phyloP scores from a whole-genome alignment of 768 basidiomycete genomes.

The Leccinum boreale region DNA sequence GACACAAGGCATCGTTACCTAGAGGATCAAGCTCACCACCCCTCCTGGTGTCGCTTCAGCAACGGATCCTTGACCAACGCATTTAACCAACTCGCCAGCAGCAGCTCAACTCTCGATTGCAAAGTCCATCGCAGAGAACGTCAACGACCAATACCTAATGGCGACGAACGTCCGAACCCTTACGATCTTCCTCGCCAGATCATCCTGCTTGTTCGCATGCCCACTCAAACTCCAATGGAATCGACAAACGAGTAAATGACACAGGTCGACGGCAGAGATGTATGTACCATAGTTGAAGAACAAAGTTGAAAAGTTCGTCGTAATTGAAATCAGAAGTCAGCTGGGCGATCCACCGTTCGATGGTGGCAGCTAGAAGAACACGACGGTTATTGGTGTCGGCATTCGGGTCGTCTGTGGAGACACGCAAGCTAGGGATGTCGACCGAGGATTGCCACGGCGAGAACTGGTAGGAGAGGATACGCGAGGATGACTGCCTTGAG shows the following conservation, averaged over 20 bases:
- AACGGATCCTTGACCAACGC: slow-evolving; percentile 67
- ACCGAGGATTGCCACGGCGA: slow-evolving; percentile 28
- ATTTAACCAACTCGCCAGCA: slow-evolving; percentile 80
- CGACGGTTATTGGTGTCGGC: slow-evolving; percentile 16
- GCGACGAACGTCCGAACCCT: slow-evolving; percentile 88
- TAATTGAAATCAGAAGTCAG: slow-evolving; percentile 83
- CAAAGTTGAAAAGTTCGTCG: slow-evolving; percentile 81
- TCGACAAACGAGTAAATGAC: slow-evolving; percentile 77
- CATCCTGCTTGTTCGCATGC: slow-evolving; percentile 46
- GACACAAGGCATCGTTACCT: background rate
- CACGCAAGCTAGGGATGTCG: slow-evolving; percentile 28
- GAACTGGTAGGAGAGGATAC: slow-evolving; percentile 39
- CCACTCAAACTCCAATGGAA: slow-evolving; percentile 80
- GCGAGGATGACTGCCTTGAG: slow-evolving; percentile 38
- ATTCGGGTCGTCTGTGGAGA: slow-evolving; percentile 25
- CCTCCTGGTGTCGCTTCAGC: slow-evolving; percentile 62
- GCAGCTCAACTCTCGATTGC: slow-evolving; percentile 71
- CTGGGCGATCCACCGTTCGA: slow-evolving; percentile 92
- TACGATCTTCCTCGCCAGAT: slow-evolving; percentile 71
- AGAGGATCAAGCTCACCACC: slow-evolving; percentile 48
- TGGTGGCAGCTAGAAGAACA: slow-evolving; percentile 39
- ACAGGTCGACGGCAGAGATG: slow-evolving; percentile 73
- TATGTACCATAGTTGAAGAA: slow-evolving; percentile 92
- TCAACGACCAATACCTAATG: slow-evolving; percentile 85
- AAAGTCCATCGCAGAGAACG: slow-evolving; percentile 89